Evolutionary conservation across 495 filamentous ascomycete genomes (phyloP).

Genomic region (Penicillium pulvis): DNA sequence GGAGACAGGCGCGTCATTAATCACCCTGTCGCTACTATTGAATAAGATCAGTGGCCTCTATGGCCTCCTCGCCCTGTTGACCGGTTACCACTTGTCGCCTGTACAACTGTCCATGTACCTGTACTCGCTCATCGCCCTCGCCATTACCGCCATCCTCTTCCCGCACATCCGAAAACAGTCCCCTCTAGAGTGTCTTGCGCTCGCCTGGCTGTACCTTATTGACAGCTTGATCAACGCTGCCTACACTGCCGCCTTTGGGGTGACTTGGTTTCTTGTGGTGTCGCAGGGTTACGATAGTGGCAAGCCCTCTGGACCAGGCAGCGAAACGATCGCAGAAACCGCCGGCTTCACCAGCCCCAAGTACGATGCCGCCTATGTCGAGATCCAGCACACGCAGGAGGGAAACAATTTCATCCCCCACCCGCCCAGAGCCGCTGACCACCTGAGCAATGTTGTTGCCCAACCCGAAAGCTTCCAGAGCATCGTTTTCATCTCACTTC

Average conservation of each 20-base stretch:
- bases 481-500: constrained; percentile 67
- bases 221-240: constrained; percentile 76
- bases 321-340: constrained; percentile 60
- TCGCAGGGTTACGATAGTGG: constrained; percentile 55
- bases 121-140: constrained; percentile 72
- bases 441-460: constrained; percentile 53
- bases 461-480: constrained; percentile 73
- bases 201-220: constrained; percentile 77
- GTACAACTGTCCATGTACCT: constrained; percentile 81
- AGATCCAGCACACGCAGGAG: constrained; percentile 29
- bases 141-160: constrained; percentile 60
- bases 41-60: constrained; percentile 90
- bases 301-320: constrained; percentile 41
- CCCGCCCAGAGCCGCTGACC: constrained; percentile 35
- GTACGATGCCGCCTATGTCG: constrained; percentile 55
- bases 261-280: constrained; percentile 79
- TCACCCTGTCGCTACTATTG: constrained; percentile 74
- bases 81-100: constrained; percentile 67
- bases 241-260: constrained; percentile 76
- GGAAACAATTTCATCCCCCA: constrained; percentile 28
- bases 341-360: constrained; percentile 70
- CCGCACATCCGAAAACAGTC: constrained; percentile 70
- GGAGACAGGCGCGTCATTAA: constrained; percentile 79
- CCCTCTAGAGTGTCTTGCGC: constrained; percentile 67
- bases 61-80: constrained; percentile 81